These are phyloP conservation scores for Marasmius oreades DNA, from an alignment of 1,284 basidiomycete species.

Conservation along the genomic window DNA sequence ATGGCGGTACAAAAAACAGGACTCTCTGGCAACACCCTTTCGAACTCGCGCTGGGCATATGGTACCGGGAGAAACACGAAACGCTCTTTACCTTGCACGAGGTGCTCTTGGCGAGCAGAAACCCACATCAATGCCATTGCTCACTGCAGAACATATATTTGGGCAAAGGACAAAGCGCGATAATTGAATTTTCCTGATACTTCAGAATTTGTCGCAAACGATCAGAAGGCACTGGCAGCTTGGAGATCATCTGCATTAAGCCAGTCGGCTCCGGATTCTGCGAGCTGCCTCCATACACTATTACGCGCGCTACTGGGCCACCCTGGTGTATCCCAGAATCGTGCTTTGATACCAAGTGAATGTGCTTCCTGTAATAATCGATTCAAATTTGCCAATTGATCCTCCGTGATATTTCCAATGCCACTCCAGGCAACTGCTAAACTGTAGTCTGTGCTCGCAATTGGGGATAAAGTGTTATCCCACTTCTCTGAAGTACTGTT, in stretches of 20 bases:
- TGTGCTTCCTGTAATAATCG: conserved; percentile 44
- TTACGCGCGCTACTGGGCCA: conserved; percentile 45
- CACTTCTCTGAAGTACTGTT: conserved; percentile 35
- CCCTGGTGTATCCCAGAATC: conserved; percentile 53
- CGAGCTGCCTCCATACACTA: conserved; percentile 39
- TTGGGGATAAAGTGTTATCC: conserved; percentile 40
- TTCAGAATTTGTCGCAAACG: too few species aligned
- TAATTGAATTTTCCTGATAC: background rate
- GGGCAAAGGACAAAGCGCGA: conserved; percentile 22
- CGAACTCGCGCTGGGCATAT: conserved; percentile 44
- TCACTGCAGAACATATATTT: conserved; percentile 30
- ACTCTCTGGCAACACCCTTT: conserved; percentile 21
- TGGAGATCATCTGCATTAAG: conserved; percentile 51
- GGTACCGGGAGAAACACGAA: conserved; percentile 45
- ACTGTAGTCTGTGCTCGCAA: conserved; percentile 51
- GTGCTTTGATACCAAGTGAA: conserved; percentile 38
- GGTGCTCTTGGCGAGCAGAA: conserved; percentile 43
- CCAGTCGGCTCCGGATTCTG: conserved; percentile 47
- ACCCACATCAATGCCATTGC: conserved; percentile 23
- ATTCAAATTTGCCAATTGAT: conserved; percentile 30
- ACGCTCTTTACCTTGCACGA: conserved; percentile 43
- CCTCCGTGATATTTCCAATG: conserved; percentile 38
- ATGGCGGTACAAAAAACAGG: conserved; percentile 33
- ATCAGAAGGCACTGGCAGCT: conserved; percentile 29
- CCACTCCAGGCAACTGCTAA: conserved; percentile 46